Evolutionary conservation across 768 basidiomycete genomes (phyloP), one percentile per base, ranked within the genome.

Genomic region (Boletus reticulatus): DNA sequence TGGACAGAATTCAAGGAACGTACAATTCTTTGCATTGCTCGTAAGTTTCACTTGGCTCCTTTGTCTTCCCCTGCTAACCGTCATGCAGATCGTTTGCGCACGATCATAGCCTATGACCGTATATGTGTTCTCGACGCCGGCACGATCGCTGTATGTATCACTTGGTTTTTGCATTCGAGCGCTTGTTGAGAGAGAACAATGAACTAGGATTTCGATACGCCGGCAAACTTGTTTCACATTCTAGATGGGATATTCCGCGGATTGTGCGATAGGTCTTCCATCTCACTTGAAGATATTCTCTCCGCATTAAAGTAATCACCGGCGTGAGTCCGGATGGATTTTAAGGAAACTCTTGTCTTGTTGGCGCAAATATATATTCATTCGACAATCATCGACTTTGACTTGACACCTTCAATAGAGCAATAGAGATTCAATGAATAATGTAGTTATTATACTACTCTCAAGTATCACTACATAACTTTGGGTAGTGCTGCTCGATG

Each of bases 71-170:
- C 17, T 43, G 44, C 48, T 62, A 19, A 52, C 29, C 34, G 17
- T 44, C 16, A 41, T 44, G 44, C 66, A 85, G 91, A 96, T 71
- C 88, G 94, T 24, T 73, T 96, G 49, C 81, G 85, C 43, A 96
- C 94, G 2, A 94, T 96, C 63, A 85, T 94, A 57, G 79, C 83
- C 13, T 95, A 94, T 64, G 92, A 98, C 71, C 80, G 90, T 39
- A 90, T 97, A 34, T 87, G 92, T 62, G 94, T 95, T 17, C 83
- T 96, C 68, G 87, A 92, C 63, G 84, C 85, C 2, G 94, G 94
- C 0, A 73, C 76, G 52, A 88, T 94, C 53, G 85, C 83, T 52
- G 85, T 85, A 60, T 62, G 84, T 79, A 29, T 6, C 22, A 6
- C 32, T 27, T 22, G 37, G 17, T 45, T 36, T 43, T 37, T 52